Evolutionary conservation across 169 alveolate genomes (phyloP).

Genomic region (Plasmodium billcollinsi): DNA sequence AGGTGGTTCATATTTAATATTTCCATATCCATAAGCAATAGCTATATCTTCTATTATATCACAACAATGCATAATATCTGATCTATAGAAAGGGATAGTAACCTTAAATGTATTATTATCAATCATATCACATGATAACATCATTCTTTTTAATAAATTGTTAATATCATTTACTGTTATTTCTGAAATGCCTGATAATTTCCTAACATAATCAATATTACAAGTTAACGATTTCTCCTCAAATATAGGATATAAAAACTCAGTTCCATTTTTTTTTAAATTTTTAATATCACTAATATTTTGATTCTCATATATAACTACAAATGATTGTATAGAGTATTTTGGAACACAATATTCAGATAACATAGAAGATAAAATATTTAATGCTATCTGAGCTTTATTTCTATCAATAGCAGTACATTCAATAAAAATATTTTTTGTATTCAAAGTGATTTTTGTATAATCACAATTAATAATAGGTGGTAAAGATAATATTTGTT

Average conservation of each 20-base stretch:
- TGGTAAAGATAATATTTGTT: slow-evolving; percentile 96
- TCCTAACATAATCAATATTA: slow-evolving; percentile 74
- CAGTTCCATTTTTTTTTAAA: slow-evolving; percentile 36
- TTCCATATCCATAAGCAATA: slow-evolving; percentile 95
- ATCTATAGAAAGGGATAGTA: slow-evolving; percentile 91
- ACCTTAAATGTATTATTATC: slow-evolving; percentile 79
- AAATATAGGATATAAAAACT: slow-evolving; percentile 38
- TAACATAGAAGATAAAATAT: slow-evolving; percentile 68
- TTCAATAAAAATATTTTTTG: slow-evolving; percentile 97
- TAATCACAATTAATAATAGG: slow-evolving; percentile 98
- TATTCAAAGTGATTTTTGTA: slow-evolving; percentile 95
- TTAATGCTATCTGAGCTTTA: slow-evolving; percentile 77
- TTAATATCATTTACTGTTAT: slow-evolving; percentile 77
- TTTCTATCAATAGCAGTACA: slow-evolving; percentile 94
- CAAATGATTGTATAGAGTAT: slow-evolving; percentile 44
- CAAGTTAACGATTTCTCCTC: slow-evolving; percentile 37
- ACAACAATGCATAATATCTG: slow-evolving; percentile 96
- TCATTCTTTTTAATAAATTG: slow-evolving; percentile 83
- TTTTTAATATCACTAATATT: neutral
- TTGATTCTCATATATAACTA: slow-evolving; percentile 33
- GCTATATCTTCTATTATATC: slow-evolving; percentile 98
- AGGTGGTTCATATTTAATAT: slow-evolving; percentile 70
- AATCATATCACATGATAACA: slow-evolving; percentile 74
- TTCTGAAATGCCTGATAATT: slow-evolving; percentile 77
- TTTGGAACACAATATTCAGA: slow-evolving; percentile 60